A percentile compares a stretch with the other conserved stretches of the same genome.
These are phyloP conservation scores for Leccinellum luteum DNA, from an alignment of 768 basidiomycete genomes.

Conservation along the genomic window DNA sequence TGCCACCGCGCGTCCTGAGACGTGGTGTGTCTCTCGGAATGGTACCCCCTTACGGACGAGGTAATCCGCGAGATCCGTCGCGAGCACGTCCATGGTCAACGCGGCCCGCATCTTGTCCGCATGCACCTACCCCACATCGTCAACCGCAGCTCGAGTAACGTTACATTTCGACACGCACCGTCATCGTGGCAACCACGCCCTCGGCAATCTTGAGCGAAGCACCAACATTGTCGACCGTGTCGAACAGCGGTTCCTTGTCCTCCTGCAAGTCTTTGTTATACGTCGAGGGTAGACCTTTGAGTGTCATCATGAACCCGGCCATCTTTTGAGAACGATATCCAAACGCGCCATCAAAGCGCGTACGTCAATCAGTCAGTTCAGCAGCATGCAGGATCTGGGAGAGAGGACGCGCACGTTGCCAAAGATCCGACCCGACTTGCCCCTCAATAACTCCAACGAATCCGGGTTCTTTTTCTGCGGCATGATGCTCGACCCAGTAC, in stretches of 20 bases:
- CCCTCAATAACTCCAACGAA: slow-evolving; percentile 90
- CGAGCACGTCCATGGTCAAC: slow-evolving; percentile 95
- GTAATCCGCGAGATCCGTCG: slow-evolving; percentile 98
- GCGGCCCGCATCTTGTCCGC: slow-evolving; percentile 86
- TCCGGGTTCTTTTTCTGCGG: slow-evolving; percentile 99
- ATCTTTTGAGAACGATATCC: slow-evolving; percentile 51
- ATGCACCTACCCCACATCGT: slow-evolving; percentile 60
- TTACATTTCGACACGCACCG: slow-evolving; percentile 22
- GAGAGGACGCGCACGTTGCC: slow-evolving; percentile 61
- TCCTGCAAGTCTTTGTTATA: slow-evolving; percentile 99
- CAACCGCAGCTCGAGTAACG: neutral
- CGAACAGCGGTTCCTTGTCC: slow-evolving; percentile 97
- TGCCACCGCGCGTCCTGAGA: slow-evolving; percentile 95
- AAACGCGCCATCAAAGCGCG: neutral
- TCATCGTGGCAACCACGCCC: slow-evolving; percentile 89
- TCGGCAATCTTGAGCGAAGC: slow-evolving; percentile 91
- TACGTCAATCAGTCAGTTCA: neutral
- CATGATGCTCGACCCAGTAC: slow-evolving; percentile 99
- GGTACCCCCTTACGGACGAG: slow-evolving; percentile 98
- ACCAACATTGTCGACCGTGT: slow-evolving; percentile 84
- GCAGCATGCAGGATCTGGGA: too few relatives aligned
- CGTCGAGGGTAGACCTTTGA: slow-evolving; percentile 96
- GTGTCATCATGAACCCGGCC: slow-evolving; percentile 95
- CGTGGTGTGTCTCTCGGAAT: slow-evolving; percentile 98
- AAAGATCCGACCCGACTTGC: slow-evolving; percentile 93